phyloP scores from a whole-genome alignment of 2,329 filamentous ascomycete genomes.

The Penicillium thymicola region DNA sequence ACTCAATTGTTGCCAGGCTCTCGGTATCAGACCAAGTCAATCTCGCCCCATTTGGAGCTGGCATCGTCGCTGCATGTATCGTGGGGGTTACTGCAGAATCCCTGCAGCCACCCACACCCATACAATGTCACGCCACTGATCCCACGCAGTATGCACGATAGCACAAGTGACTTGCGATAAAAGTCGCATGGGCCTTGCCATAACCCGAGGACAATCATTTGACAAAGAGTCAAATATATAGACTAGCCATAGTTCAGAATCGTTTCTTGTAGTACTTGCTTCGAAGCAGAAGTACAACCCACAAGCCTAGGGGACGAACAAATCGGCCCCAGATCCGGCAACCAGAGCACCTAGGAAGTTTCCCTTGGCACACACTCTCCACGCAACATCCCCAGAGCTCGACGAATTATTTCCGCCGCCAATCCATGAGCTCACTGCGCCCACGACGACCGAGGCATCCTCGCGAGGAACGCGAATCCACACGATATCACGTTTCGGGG shows the following conservation, averaged over 20 bases:
- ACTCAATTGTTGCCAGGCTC: background rate
- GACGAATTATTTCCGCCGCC: conserved; percentile 25
- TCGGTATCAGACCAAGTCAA: background rate
- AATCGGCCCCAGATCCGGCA: conserved; percentile 32
- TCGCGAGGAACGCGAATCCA: conserved; percentile 48
- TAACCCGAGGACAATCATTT: too few relatives aligned
- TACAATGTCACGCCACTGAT: background rate
- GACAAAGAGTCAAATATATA: background rate
- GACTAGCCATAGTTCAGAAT: background rate
- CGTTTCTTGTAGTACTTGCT: background rate
- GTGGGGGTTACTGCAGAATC: background rate
- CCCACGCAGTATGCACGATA: background rate
- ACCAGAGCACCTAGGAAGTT: conserved; percentile 37
- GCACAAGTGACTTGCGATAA: background rate
- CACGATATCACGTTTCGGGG: conserved; percentile 12
- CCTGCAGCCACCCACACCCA: background rate
- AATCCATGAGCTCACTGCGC: conserved; percentile 48
- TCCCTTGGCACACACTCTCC: conserved; percentile 39
- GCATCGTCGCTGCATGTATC: background rate
- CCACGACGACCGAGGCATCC: conserved; percentile 44
- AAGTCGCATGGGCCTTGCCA: background rate
- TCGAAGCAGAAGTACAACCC: background rate
- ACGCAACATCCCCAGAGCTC: conserved; percentile 30
- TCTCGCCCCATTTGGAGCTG: background rate
- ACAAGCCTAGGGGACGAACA: conserved; percentile 30